phyloP scores from a whole-genome alignment of 345 rosid species.

The Brassica cretica region DNA sequence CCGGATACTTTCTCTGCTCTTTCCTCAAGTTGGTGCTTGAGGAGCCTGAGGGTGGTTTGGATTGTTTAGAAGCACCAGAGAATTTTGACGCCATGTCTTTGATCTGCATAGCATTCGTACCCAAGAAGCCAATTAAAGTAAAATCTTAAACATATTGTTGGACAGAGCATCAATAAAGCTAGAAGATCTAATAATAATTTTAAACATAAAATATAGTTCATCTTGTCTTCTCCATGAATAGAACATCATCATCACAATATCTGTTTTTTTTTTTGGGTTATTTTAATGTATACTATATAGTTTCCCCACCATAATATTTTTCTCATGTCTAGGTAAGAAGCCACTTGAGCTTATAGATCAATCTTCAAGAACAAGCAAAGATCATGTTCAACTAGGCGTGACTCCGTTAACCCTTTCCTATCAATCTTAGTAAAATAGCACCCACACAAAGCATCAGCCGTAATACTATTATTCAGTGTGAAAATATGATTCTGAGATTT shows the following conservation, averaged over 20 bases:
- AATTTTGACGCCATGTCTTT: slow-evolving; percentile 92
- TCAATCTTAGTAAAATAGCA: background rate
- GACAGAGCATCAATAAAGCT: background rate
- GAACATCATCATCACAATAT: slow-evolving; percentile 39
- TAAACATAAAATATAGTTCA: slow-evolving; percentile 30
- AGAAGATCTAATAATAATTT: slow-evolving; percentile 32
- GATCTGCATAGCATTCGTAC: slow-evolving; percentile 55
- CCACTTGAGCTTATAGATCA: slow-evolving; percentile 34
- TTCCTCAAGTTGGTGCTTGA: slow-evolving; percentile 61
- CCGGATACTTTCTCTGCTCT: slow-evolving; percentile 66
- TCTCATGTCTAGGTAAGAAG: slow-evolving; percentile 20
- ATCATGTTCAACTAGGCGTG: slow-evolving; percentile 36
- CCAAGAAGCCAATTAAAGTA: slow-evolving; percentile 4
- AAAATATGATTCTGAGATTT: background rate
- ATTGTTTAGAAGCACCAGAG: slow-evolving; percentile 68
- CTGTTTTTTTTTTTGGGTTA: slow-evolving; percentile 14
- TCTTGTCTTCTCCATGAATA: slow-evolving; percentile 35
- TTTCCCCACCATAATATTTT: slow-evolving; percentile 23
- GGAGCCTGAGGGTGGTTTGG: slow-evolving; percentile 76
- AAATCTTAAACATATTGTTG: slow-evolving; percentile 11
- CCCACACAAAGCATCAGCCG: slow-evolving; percentile 22
- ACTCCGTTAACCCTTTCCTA: slow-evolving; percentile 20
- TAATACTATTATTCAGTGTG: slow-evolving; percentile 5
- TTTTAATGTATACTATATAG: slow-evolving; percentile 28
- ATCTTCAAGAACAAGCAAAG: slow-evolving; percentile 41